Evolutionary conservation across 257 asterid genomes (phyloP), one percentile per base, ranked within the genome.

Genomic region (Ocimum tenuiflorum): DNA sequence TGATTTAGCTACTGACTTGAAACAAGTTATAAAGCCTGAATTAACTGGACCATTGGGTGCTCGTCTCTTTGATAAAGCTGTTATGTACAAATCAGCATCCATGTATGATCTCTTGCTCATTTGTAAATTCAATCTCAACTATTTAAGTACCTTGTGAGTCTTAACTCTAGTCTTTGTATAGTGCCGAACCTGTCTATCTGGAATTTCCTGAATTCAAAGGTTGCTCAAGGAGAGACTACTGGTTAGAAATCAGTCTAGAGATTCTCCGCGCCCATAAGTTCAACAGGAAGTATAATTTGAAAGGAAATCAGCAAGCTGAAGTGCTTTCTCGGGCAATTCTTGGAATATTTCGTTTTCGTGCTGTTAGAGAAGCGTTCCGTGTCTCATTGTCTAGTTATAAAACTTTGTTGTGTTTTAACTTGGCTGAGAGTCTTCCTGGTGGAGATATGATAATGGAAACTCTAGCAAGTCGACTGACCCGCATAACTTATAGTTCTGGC

Each of bases 151-250:
- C 64, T 71, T 13, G 38, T 12, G 65, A 39, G 38, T 60, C 74
- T 63, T 82, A 70, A 82, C 80, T 68, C 71, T 69, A 27, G 60
- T 58, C 77, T 59, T 57, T 61, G 66, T 77, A 77, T 85, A 91
- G 96, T 63, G 79, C 81, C 72, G 95, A 91, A 77, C 94, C 97
- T 53, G 95, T 85, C 52, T 91, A 79, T 75, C 77, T 91, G 81
- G 97, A 88, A 83, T 91, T 91, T 76, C 97, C 96, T 52, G 96
- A 91, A 84, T 84, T 91, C 78, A 91, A 84, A 80, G 88, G 97
- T 63, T 78, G 91, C 78, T 86, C 94, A 36, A 77, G 97, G 68
- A 84, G 97, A 71, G 94, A 84, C 71, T 91, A 91, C 74, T 91
- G 97, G 97, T 81, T 91, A 80, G 96, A 88, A 74, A 81, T 86